Percentiles rank a stretch among this genome's conserved stretches.
Conservation (phyloP, 2,329 filamentous ascomycete genomes). For the Claviceps lovelessii region DNA sequence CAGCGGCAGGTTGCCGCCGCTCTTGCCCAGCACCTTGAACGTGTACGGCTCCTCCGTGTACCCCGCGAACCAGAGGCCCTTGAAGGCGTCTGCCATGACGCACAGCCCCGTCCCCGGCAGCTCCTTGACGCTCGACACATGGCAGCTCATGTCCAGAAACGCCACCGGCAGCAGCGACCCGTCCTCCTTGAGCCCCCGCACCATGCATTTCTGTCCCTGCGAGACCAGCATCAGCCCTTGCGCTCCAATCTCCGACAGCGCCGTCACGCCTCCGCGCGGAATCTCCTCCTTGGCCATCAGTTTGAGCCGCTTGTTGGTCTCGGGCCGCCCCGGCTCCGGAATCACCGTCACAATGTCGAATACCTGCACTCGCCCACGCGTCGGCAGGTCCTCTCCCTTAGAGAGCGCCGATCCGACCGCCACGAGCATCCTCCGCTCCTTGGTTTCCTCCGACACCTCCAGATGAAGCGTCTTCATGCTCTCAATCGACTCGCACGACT, state of each 20-base stretch:
- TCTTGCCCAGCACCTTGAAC: conserved; percentile 86
- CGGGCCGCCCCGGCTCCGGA: conserved; percentile 69
- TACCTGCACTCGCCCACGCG: conserved; percentile 73
- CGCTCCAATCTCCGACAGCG: conserved; percentile 68
- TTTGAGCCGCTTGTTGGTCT: conserved; percentile 76
- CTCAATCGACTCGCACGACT: conserved; percentile 61
- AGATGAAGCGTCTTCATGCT: conserved; percentile 72
- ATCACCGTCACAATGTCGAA: conserved; percentile 88
- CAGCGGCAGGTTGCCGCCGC: conserved; percentile 61
- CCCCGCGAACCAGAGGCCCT: conserved; percentile 90
- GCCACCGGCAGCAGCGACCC: conserved; percentile 83
- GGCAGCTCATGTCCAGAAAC: conserved; percentile 95
- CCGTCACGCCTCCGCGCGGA: conserved; percentile 78
- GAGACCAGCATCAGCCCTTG: conserved; percentile 81
- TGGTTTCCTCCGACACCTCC: conserved; percentile 81
- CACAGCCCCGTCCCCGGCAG: conserved; percentile 73
- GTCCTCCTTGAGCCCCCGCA: conserved; percentile 89
- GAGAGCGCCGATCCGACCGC: conserved; percentile 72
- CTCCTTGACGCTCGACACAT: conserved; percentile 74
- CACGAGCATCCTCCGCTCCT: conserved; percentile 70
- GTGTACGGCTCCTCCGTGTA: conserved; percentile 96
- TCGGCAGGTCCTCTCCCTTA: conserved; percentile 82
- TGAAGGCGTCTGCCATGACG: conserved; percentile 77
- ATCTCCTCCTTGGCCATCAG: conserved; percentile 82
- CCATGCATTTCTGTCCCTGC: conserved; percentile 95